Conservation (phyloP, 2,329 filamentous ascomycete species). For the Neocucurbitaria cava region DNA sequence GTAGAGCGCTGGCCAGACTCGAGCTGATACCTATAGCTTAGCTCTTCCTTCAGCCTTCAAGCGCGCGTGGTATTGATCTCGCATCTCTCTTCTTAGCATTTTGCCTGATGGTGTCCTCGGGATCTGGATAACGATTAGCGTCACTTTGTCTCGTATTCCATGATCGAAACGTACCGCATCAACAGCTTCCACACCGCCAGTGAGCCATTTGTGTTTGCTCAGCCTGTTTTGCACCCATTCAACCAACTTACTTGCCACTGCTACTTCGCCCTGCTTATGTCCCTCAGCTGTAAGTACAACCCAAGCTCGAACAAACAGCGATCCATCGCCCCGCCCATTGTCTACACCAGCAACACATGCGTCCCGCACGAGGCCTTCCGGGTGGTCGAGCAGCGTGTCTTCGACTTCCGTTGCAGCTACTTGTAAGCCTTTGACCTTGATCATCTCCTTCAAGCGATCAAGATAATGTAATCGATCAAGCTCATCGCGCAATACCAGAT, state of each 20-base stretch:
- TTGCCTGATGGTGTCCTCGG: conserved; percentile 38
- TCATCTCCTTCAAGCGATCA: conserved; percentile 53
- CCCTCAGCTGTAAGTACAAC: conserved; percentile 33
- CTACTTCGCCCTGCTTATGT: conserved; percentile 14
- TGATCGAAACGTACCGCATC: conserved; percentile 28
- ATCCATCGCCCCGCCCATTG: conserved; percentile 36
- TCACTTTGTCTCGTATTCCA: background rate
- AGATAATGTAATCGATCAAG: conserved; percentile 37
- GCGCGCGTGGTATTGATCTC: conserved; percentile 33
- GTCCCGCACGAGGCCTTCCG: conserved; percentile 34
- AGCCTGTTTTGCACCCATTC: conserved; percentile 30
- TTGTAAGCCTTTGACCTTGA: conserved; percentile 59
- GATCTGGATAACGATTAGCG: conserved; percentile 21
- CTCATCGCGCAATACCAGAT: conserved; percentile 37
- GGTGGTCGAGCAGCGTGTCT: conserved; percentile 53
- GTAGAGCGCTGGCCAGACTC: background rate
- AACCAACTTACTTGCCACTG: conserved; percentile 27
- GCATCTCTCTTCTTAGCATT: conserved; percentile 40
- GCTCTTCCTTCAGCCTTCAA: conserved; percentile 25
- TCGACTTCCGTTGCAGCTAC: conserved; percentile 59
- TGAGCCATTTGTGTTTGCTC: conserved; percentile 41
- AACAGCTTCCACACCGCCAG: conserved; percentile 38
- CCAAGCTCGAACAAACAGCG: conserved; percentile 40
- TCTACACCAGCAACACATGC: conserved; percentile 43
- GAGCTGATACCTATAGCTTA: conserved; percentile 19